Percentiles rank a stretch among this genome's conserved stretches.
phyloP scores from a whole-genome alignment of 2,329 filamentous ascomycete species.

The Monosporascus sp. region DNA sequence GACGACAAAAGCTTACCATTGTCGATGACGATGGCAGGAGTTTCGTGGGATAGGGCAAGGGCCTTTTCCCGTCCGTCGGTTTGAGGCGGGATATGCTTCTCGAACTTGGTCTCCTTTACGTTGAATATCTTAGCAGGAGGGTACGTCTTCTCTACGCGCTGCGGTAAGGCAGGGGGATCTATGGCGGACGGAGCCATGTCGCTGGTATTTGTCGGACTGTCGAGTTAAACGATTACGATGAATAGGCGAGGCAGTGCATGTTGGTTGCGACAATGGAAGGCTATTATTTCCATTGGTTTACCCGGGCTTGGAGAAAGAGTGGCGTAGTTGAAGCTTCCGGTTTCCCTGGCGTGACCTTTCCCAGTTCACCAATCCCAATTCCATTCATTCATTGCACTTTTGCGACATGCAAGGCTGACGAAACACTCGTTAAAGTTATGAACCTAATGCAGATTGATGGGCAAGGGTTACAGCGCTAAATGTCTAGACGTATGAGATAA shows the following conservation, averaged over 20 bases:
- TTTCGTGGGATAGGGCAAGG: conserved; percentile 45
- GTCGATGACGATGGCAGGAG: conserved; percentile 89
- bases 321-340: not conserved
- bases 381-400: not conserved
- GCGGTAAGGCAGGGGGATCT: conserved; percentile 37
- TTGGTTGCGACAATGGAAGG: not conserved
- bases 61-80: conserved; percentile 69
- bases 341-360: not conserved
- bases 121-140: conserved; percentile 53
- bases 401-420: not conserved
- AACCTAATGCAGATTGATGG: no score
- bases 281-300: not conserved
- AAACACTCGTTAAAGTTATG: no score
- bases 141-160: conserved; percentile 39
- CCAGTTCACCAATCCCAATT: not conserved
- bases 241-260: not conserved
- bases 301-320: not conserved
- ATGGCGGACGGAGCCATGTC: conserved; percentile 50
- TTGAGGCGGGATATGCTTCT: conserved; percentile 47
- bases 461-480: no score
- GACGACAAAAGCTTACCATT: conserved; percentile 61
- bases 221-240: not conserved
- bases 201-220: conserved; percentile 2
- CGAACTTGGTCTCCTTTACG: conserved; percentile 59
- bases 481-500: no score